Evolutionary conservation across 2,329 filamentous ascomycete species (phyloP).

Genomic region (Exutisphaerella laricina): DNA sequence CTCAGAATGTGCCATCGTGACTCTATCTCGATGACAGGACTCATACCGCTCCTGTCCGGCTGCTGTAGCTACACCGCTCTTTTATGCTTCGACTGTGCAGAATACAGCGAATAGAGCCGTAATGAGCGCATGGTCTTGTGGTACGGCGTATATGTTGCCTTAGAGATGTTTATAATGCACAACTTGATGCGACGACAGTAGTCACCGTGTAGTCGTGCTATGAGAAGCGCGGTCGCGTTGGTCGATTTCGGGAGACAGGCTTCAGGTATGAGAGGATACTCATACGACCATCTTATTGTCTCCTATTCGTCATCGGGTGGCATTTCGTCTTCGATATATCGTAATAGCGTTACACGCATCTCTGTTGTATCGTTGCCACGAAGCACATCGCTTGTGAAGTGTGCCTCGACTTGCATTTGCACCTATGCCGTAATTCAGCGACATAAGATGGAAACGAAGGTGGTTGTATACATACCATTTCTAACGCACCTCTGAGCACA

Average conservation of each 20-base stretch:
- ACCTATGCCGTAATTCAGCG: too few relatives aligned
- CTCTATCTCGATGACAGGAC: neutral
- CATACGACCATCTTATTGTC: neutral
- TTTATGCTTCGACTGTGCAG: constrained; percentile 2
- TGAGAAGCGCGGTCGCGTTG: too few relatives aligned
- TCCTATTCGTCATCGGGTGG: constrained; percentile 78
- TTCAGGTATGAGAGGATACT: too few relatives aligned
- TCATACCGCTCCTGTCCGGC: too few relatives aligned
- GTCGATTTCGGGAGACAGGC: too few relatives aligned
- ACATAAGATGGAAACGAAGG: too few relatives aligned
- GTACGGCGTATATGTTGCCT: neutral
- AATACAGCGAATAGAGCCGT: neutral
- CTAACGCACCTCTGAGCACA: constrained; percentile 79
- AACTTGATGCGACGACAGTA: too few relatives aligned
- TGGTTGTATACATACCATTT: too few relatives aligned
- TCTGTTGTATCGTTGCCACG: constrained; percentile 94
- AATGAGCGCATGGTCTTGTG: too few relatives aligned
- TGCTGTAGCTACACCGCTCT: neutral
- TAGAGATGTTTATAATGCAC: too few relatives aligned
- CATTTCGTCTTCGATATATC: constrained; percentile 96
- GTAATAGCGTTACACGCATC: constrained; percentile 86
- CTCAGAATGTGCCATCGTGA: neutral
- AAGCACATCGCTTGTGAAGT: constrained; percentile 90
- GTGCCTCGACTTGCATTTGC: constrained; percentile 97
- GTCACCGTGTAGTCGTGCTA: too few relatives aligned